A percentile compares a stretch with the other conserved stretches of the same genome.
These are phyloP conservation scores for Trichoderma harzianum DNA, from an alignment of 2,329 filamentous ascomycete genomes.

Conservation along the genomic window DNA sequence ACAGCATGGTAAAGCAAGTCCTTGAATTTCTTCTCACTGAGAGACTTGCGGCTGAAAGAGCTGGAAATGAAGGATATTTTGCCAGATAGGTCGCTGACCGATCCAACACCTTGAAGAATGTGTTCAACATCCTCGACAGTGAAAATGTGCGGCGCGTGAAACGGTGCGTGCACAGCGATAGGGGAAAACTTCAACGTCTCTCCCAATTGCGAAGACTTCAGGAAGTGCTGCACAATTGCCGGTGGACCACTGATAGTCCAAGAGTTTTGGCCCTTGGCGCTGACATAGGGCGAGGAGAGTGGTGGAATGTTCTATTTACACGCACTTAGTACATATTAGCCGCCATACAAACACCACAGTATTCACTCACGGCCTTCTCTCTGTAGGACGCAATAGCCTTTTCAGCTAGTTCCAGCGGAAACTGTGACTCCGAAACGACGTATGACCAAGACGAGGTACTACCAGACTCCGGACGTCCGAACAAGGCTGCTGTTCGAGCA, in stretches of 20 bases:
- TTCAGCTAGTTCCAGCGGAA: not conserved
- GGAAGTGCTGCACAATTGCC: not conserved
- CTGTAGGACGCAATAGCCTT: not conserved
- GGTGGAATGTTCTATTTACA: not conserved
- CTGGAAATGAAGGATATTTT: not conserved
- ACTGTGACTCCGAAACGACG: not conserved
- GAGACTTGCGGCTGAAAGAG: not conserved
- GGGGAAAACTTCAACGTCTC: not conserved
- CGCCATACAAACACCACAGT: no score
- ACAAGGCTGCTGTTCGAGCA: constrained; percentile 11
- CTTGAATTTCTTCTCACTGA: not conserved
- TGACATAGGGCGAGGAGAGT: constrained; percentile 10
- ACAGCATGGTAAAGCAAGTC: not conserved
- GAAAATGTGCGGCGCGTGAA: constrained; percentile 12
- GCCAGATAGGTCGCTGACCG: not conserved
- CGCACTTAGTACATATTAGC: not conserved
- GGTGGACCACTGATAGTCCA: constrained; percentile 13
- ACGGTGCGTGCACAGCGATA: not conserved
- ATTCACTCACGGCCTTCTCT: not conserved
- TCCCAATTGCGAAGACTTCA: not conserved
- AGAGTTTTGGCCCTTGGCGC: constrained; percentile 4
- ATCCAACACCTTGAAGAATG: not conserved
- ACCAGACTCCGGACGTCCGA: not conserved
- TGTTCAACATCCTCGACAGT: not conserved
- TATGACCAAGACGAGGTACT: constrained; percentile 8